Percentiles rank a stretch among this genome's conserved stretches.
Conservation (phyloP, 495 filamentous ascomycete species). For the Tuber calosporum region DNA sequence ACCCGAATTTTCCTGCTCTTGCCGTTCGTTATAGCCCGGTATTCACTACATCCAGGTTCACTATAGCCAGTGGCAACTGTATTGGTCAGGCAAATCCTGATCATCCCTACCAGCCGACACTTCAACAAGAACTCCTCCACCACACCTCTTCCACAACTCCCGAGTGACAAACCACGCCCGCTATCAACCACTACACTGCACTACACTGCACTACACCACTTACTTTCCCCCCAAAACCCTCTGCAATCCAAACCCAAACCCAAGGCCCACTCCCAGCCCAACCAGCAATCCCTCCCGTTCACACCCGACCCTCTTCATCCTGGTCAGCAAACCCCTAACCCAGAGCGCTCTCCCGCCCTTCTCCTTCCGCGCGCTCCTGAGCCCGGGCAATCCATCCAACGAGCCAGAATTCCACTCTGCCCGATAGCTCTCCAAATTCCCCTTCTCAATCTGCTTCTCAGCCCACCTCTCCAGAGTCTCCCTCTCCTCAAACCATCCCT, state of each 20-base stretch:
- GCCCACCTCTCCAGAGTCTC: conserved; percentile 48
- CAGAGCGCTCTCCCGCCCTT: conserved; percentile 42
- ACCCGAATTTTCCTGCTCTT: too few species aligned
- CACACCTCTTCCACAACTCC: background rate
- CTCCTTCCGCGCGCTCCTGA: conserved; percentile 46
- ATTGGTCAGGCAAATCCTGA: background rate
- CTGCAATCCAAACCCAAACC: conserved; percentile 29
- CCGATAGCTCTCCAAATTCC: conserved; percentile 47
- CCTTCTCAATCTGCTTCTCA: conserved; percentile 43
- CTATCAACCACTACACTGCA: background rate
- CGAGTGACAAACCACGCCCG: background rate
- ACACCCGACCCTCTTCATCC: conserved; percentile 38
- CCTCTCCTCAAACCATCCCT: conserved; percentile 44
- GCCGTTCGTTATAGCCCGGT: too few species aligned
- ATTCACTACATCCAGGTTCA: too few species aligned
- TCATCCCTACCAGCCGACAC: too few species aligned
- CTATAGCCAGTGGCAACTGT: too few species aligned
- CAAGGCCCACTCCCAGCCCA: conserved; percentile 42
- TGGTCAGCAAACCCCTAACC: conserved; percentile 37
- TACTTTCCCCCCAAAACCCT: conserved; percentile 9
- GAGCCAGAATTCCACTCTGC: conserved; percentile 47
- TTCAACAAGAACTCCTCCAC: background rate
- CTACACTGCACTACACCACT: background rate
- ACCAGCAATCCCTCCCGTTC: conserved; percentile 43
- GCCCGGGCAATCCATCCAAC: conserved; percentile 51